Conservation (phyloP, 345 rosid species). For the Citrus medica region DNA sequence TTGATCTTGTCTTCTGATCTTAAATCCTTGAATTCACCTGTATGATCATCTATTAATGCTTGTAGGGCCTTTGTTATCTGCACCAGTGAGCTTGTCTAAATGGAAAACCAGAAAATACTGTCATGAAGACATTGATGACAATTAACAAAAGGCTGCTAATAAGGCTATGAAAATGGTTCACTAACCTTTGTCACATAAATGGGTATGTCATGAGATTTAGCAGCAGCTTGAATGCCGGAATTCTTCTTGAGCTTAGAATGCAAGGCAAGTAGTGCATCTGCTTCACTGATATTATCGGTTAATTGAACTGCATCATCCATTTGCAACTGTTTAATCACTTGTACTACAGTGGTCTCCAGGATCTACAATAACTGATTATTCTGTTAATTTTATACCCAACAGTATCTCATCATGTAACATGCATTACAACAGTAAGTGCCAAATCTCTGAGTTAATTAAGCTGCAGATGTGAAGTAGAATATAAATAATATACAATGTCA, state of each 20-base stretch:
- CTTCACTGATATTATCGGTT: constrained; percentile 72
- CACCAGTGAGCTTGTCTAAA: constrained; percentile 75
- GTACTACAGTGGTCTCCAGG: constrained; percentile 58
- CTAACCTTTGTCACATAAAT: constrained; percentile 72
- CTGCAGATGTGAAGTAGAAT: background rate
- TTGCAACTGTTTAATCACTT: constrained; percentile 65
- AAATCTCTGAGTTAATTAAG: background rate
- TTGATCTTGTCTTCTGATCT: constrained; percentile 45
- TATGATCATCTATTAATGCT: constrained; percentile 48
- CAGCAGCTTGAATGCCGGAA: constrained; percentile 69
- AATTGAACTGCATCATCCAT: constrained; percentile 48
- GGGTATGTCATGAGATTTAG: constrained; percentile 62
- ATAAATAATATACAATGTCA: background rate
- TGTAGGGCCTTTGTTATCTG: constrained; percentile 68
- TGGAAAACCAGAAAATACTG: constrained; percentile 15
- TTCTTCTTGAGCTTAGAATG: constrained; percentile 86
- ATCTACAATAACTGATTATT: constrained; percentile 54
- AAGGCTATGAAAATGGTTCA: background rate
- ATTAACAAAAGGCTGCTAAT: background rate
- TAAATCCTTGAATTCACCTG: constrained; percentile 43
- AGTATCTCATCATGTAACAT: background rate
- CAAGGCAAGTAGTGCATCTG: constrained; percentile 77
- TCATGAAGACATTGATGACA: background rate
- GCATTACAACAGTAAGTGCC: constrained; percentile 1
- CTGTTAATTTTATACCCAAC: constrained; percentile 27